A percentile compares a stretch with the other conserved stretches of the same genome.
Conservation (phyloP, 2,329 filamentous ascomycete species). For the Arthroderma uncinatum region DNA sequence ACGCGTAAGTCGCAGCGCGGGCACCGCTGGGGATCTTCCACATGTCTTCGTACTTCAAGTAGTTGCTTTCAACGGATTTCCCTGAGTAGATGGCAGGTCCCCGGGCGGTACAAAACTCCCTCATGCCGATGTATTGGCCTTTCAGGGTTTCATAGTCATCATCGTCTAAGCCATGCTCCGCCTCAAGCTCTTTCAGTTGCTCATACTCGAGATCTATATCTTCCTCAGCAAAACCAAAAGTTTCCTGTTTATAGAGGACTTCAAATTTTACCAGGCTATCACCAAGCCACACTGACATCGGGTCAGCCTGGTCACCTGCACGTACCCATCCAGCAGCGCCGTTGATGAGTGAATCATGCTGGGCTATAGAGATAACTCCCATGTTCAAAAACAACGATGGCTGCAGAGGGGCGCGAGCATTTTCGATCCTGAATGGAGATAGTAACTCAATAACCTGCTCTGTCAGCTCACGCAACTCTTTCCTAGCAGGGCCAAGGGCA, state of each 20-base stretch:
- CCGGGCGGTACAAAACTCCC: slow-evolving; percentile 30
- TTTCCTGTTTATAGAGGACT: slow-evolving; percentile 36
- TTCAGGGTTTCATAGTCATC: slow-evolving; percentile 44
- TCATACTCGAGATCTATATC: slow-evolving; percentile 53
- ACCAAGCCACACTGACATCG: slow-evolving; percentile 48
- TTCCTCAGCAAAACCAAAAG: slow-evolving; percentile 45
- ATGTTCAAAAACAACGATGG: slow-evolving; percentile 44
- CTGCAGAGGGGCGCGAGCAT: slow-evolving; percentile 38
- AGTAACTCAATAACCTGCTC: slow-evolving; percentile 34
- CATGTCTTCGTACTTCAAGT: slow-evolving; percentile 41
- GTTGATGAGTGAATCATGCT: slow-evolving; percentile 50
- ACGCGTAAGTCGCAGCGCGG: slow-evolving; percentile 56
- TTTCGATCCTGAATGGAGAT: slow-evolving; percentile 29
- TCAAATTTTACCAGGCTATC: slow-evolving; percentile 39
- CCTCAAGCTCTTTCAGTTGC: slow-evolving; percentile 50
- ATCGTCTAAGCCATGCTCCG: slow-evolving; percentile 43
- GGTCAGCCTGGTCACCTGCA: slow-evolving; percentile 21
- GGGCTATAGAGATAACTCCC: slow-evolving; percentile 50
- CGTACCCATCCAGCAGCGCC: slow-evolving; percentile 38
- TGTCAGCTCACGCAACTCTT: slow-evolving; percentile 35
- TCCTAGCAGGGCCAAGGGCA: slow-evolving; percentile 29
- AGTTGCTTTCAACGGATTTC: slow-evolving; percentile 26
- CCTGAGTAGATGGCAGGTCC: slow-evolving; percentile 14
- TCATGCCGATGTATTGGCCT: slow-evolving; percentile 36
- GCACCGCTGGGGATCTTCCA: slow-evolving; percentile 46